Percentiles rank a stretch among this genome's conserved stretches.
Conservation (phyloP, 1,284 basidiomycete genomes). For the Cutaneotrichosporon sp. region DNA sequence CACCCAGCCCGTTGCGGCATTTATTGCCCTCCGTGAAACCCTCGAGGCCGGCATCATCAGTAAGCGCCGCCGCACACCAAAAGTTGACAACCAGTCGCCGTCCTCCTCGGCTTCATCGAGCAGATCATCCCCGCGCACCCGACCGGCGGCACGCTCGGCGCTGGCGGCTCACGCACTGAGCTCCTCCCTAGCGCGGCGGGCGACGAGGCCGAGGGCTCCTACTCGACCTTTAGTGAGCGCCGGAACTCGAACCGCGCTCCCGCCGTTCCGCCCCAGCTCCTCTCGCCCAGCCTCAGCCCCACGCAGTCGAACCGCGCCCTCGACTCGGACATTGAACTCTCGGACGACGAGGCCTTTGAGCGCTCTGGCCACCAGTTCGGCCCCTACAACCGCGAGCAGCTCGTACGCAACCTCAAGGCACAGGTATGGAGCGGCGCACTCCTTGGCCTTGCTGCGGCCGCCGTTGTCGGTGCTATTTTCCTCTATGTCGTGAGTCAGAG, state of each 20-base stretch:
- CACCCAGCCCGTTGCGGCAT: slow-evolving; percentile 59
- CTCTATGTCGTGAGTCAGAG: slow-evolving; percentile 51
- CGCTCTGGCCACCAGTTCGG: not conserved
- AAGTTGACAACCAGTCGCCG: slow-evolving; percentile 57
- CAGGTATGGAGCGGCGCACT: slow-evolving; percentile 74
- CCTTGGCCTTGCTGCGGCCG: slow-evolving; percentile 68
- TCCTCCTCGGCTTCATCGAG: slow-evolving; percentile 79
- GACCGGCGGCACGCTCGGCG: not conserved
- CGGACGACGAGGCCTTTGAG: slow-evolving; percentile 14
- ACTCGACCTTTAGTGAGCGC: slow-evolving; percentile 16
- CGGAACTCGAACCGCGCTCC: slow-evolving; percentile 12
- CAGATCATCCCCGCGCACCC: slow-evolving; percentile 60
- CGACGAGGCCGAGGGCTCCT: not conserved
- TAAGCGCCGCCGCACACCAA: slow-evolving; percentile 20
- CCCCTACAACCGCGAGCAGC: slow-evolving; percentile 15
- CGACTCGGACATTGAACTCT: slow-evolving; percentile 18
- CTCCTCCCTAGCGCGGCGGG: slow-evolving; percentile 2
- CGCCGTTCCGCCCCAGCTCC: slow-evolving; percentile 20
- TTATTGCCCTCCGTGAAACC: slow-evolving; percentile 86
- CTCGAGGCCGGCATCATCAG: slow-evolving; percentile 86
- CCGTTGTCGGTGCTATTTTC: slow-evolving; percentile 62
- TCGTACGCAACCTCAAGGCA: slow-evolving; percentile 34
- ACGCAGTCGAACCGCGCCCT: slow-evolving; percentile 4
- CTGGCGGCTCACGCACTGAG: slow-evolving; percentile 11
- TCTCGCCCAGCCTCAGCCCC: slow-evolving; percentile 15